Conservation (phyloP, 2,329 filamentous ascomycete genomes). For the Diaporthe caulivora region DNA sequence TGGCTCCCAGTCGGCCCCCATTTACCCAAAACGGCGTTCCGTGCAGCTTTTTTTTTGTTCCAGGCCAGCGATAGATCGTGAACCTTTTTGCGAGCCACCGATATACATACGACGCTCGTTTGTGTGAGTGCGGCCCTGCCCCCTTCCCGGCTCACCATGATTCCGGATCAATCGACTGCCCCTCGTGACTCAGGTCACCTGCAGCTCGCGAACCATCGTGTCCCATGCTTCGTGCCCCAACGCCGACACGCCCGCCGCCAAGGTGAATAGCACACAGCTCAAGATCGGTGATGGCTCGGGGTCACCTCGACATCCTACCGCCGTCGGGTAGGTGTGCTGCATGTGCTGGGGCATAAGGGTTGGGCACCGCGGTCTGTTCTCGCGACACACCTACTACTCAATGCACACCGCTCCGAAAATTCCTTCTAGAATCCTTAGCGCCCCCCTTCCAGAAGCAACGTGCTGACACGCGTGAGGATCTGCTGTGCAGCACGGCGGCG, state of each 20-base stretch:
- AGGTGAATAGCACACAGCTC: neutral
- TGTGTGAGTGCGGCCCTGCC: neutral
- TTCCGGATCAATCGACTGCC: neutral
- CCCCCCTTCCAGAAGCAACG: neutral
- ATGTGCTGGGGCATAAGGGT: too few species aligned
- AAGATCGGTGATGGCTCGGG: constrained; percentile 1
- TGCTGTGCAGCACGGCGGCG: constrained; percentile 13
- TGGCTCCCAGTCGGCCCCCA: neutral
- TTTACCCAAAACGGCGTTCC: constrained; percentile 21
- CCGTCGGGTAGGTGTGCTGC: neutral
- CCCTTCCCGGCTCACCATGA: neutral
- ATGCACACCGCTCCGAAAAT: constrained; percentile 26
- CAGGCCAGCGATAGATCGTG: neutral
- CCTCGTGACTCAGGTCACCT: constrained; percentile 29
- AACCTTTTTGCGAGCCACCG: neutral
- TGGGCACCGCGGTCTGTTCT: neutral
- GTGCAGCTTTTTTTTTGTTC: constrained; percentile 1
- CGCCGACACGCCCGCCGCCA: constrained; percentile 7
- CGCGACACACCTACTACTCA: neutral
- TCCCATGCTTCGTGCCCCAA: neutral
- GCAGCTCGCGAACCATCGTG: constrained; percentile 9
- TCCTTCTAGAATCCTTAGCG: constrained; percentile 30
- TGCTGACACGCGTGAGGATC: constrained; percentile 29
- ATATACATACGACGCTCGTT: too few species aligned
- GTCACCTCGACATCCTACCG: neutral